Conservation (phyloP, 495 filamentous ascomycete genomes). For the Clohesyomyces aquaticus region DNA sequence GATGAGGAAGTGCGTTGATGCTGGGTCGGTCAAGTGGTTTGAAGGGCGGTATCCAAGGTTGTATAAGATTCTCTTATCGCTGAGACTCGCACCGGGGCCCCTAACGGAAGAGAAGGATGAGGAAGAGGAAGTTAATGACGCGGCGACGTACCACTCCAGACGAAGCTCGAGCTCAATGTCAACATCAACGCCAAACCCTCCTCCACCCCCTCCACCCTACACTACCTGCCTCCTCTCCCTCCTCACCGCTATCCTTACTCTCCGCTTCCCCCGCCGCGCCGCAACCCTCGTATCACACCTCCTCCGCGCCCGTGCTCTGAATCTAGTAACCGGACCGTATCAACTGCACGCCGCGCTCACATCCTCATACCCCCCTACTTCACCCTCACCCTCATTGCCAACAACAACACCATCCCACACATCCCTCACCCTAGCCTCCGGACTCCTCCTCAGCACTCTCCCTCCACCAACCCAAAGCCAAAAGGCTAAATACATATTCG, state of each 20-base stretch:
- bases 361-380: background rate
- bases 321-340: conserved; percentile 17
- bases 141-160: no score
- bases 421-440: conserved; percentile 8
- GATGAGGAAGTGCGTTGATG: no score
- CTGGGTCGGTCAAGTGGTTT: no score
- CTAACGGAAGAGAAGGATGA: no score
- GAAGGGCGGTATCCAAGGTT: no score
- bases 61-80: no score
- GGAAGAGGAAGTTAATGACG: no score
- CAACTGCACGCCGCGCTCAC: conserved; percentile 8
- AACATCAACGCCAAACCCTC: background rate
- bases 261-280: conserved; percentile 19
- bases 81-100: no score
- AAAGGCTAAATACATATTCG: conserved; percentile 12
- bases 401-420: background rate
- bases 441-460: conserved; percentile 6
- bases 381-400: conserved; percentile 6
- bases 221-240: conserved; percentile 5
- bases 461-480: background rate
- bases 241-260: conserved; percentile 12
- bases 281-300: conserved; percentile 17
- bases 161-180: background rate
- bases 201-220: background rate
- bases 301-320: background rate